phyloP scores from a whole-genome alignment of 352 stramenopile genomes.

The Globisporangium recalcitrans region DNA sequence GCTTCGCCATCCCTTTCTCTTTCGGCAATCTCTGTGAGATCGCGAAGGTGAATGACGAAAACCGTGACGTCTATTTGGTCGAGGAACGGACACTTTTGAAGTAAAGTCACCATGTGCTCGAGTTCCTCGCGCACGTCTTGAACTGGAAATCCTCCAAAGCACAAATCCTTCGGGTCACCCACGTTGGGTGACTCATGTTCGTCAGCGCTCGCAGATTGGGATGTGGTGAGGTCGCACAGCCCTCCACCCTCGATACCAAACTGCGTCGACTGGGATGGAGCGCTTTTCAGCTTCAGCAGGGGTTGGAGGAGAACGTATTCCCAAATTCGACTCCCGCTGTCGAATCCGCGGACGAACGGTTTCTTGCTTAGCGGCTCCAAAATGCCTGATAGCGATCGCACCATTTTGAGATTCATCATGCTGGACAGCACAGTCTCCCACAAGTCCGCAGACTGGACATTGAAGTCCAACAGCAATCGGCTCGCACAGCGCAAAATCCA shows the following conservation, averaged over 20 bases:
- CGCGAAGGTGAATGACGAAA: conserved; percentile 44
- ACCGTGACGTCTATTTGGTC: conserved; percentile 46
- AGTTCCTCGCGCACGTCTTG: conserved; percentile 21
- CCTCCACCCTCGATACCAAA: conserved; percentile 5
- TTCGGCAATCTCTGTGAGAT: conserved; percentile 28
- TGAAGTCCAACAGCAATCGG: conserved; percentile 50
- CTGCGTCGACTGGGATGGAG: neutral
- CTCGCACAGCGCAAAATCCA: conserved; percentile 39
- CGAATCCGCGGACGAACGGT: conserved; percentile 31
- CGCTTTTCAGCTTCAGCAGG: conserved; percentile 13
- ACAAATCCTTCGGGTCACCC: conserved; percentile 9
- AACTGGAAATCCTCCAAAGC: conserved; percentile 22
- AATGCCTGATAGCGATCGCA: conserved; percentile 37
- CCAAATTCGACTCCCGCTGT: conserved; percentile 30
- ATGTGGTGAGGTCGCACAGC: neutral
- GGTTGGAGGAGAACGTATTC: conserved; percentile 31
- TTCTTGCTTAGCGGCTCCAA: conserved; percentile 30
- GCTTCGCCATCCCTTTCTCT: conserved; percentile 9
- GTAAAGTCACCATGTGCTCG: conserved; percentile 28
- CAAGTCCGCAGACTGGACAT: conserved; percentile 30
- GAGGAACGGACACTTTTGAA: conserved; percentile 57
- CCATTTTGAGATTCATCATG: conserved; percentile 46
- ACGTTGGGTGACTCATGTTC: neutral
- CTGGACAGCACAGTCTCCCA: conserved; percentile 42
- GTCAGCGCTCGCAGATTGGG: neutral